These are phyloP conservation scores for Multifurca ochricompacta DNA, from an alignment of 768 basidiomycete species.

Conservation along the genomic window DNA sequence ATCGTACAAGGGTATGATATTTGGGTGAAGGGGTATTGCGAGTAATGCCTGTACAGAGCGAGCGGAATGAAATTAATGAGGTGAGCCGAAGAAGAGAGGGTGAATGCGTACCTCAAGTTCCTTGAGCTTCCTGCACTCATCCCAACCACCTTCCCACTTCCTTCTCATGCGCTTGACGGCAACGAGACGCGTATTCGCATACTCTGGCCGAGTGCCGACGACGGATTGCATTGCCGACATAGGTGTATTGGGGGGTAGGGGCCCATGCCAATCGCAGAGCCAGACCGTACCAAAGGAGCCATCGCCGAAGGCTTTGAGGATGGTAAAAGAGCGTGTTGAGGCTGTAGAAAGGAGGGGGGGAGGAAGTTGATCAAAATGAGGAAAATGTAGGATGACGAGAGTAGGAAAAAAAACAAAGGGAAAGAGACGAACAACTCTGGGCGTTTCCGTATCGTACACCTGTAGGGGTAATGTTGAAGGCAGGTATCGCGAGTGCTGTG, in stretches of 20 bases:
- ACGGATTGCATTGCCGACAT: slow-evolving; percentile 95
- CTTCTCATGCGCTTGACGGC: slow-evolving; percentile 98
- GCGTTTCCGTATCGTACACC: slow-evolving; percentile 61
- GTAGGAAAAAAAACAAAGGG: neutral
- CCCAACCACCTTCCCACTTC: slow-evolving; percentile 97
- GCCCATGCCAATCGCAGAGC: slow-evolving; percentile 98
- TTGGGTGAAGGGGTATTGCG: slow-evolving; percentile 89
- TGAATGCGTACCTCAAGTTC: slow-evolving; percentile 78
- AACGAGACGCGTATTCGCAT: slow-evolving; percentile 89
- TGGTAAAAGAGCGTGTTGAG: slow-evolving; percentile 84
- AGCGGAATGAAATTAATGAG: slow-evolving; percentile 18
- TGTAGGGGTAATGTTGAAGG: slow-evolving; percentile 63
- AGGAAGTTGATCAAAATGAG: neutral
- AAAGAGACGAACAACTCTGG: slow-evolving; percentile 12
- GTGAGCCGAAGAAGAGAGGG: slow-evolving; percentile 11
- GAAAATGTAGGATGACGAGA: neutral
- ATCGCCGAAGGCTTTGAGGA: slow-evolving; percentile 94
- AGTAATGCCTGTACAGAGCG: slow-evolving; percentile 66
- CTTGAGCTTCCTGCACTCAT: slow-evolving; percentile 90
- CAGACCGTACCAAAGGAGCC: slow-evolving; percentile 98
- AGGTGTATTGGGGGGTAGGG: slow-evolving; percentile 83
- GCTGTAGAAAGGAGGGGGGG: slow-evolving; percentile 34
- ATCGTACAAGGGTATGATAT: slow-evolving; percentile 98
- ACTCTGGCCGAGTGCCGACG: slow-evolving; percentile 86
- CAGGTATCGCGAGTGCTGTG: slow-evolving; percentile 64